phyloP scores from a whole-genome alignment of 257 asterid species.

The Solanum appendiculatum region DNA sequence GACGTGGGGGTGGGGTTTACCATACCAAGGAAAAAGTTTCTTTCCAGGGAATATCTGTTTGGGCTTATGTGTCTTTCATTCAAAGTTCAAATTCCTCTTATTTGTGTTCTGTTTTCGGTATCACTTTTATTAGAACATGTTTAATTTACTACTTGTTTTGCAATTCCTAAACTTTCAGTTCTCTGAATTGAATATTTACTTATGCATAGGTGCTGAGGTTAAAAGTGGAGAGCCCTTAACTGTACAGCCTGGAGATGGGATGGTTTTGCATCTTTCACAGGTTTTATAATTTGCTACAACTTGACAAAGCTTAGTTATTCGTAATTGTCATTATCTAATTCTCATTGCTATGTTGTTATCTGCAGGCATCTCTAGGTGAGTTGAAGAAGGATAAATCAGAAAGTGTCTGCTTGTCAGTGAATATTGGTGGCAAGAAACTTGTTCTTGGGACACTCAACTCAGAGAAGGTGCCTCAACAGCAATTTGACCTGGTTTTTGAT shows the following conservation, averaged over 20 bases:
- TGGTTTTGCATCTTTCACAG: conserved; percentile 9
- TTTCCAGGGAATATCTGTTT: background rate
- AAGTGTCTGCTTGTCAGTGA: conserved; percentile 5
- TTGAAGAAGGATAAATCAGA: conserved; percentile 1
- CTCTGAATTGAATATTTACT: background rate
- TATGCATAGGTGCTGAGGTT: conserved; percentile 8
- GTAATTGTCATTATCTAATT: background rate
- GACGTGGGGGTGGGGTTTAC: background rate
- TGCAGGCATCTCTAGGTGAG: conserved; percentile 13
- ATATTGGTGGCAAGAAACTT: background rate
- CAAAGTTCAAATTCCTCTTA: background rate
- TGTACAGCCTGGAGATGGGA: background rate
- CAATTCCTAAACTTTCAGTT: background rate
- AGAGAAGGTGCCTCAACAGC: conserved; percentile 13
- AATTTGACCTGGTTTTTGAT: conserved; percentile 10
- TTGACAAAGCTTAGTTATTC: background rate
- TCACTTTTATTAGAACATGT: background rate
- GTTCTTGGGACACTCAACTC: conserved; percentile 11
- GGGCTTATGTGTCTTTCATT: background rate
- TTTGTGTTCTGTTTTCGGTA: background rate
- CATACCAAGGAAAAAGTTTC: background rate
- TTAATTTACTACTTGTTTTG: background rate
- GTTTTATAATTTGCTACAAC: background rate
- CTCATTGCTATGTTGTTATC: background rate
- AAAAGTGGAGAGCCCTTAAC: background rate